phyloP scores from a whole-genome alignment of 331 rosid species.

The Cydonia oblonga region DNA sequence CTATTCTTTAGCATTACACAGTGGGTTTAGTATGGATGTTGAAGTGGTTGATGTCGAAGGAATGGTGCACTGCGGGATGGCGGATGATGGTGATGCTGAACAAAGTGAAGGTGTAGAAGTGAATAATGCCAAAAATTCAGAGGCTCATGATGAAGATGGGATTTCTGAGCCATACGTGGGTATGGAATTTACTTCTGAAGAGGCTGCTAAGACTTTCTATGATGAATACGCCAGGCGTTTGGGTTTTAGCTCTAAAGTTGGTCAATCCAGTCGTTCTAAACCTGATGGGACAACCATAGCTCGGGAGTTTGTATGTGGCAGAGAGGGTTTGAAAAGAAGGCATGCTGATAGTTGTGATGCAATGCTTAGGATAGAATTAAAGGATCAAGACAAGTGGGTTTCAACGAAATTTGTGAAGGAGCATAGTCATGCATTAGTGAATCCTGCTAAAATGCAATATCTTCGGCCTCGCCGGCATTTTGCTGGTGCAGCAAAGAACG shows the following conservation, averaged over 20 bases:
- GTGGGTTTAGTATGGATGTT: constrained; percentile 52
- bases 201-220: constrained; percentile 59
- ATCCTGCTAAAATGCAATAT: constrained; percentile 37
- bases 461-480: constrained; percentile 70
- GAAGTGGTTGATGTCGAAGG: constrained; percentile 54
- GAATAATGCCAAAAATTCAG: constrained; percentile 35
- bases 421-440: constrained; percentile 57
- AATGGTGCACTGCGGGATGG: constrained; percentile 31
- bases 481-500: constrained; percentile 60
- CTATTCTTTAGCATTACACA: constrained; percentile 9
- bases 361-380: constrained; percentile 60
- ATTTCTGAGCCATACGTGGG: constrained; percentile 61
- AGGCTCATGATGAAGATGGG: constrained; percentile 36
- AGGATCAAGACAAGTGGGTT: constrained; percentile 59
- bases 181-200: constrained; percentile 78
- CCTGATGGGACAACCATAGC: constrained; percentile 35
- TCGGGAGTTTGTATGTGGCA: constrained; percentile 61
- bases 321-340: constrained; percentile 64
- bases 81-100: constrained; percentile 54
- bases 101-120: constrained; percentile 41
- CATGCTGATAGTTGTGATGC: constrained; percentile 57
- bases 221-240: constrained; percentile 51
- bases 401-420: constrained; percentile 72
- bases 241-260: constrained; percentile 65
- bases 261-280: constrained; percentile 39